Percentiles rank a stretch among this genome's conserved stretches.
Evolutionary conservation across 352 stramenopile species (phyloP).

Genomic region (Pythium brachiatum): DNA sequence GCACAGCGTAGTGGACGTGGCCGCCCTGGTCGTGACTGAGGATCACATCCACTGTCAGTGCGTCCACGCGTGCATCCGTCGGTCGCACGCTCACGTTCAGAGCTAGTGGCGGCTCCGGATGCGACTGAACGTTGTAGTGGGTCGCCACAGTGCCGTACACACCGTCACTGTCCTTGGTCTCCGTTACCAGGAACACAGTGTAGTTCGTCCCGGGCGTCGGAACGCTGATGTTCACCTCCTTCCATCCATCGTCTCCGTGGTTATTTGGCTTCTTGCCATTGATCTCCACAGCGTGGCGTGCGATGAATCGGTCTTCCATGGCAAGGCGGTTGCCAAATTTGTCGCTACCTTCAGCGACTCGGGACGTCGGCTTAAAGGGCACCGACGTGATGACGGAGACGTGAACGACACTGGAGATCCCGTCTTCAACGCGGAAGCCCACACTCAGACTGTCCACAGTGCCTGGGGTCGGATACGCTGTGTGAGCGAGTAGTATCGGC

Average conservation of each 20-base stretch:
- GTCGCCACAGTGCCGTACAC: constrained; percentile 71
- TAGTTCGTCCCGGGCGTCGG: constrained; percentile 56
- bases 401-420: constrained; percentile 47
- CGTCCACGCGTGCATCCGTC: constrained; percentile 63
- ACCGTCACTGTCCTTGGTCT: constrained; percentile 62
- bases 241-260: constrained; percentile 30
- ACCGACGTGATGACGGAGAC: constrained; percentile 47
- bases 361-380: constrained; percentile 32
- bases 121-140: constrained; percentile 49
- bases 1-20: constrained; percentile 63
- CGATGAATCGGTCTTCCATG: constrained; percentile 51
- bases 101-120: constrained; percentile 39
- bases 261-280: constrained; percentile 28
- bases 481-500: constrained; percentile 62
- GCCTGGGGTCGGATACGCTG: constrained; percentile 56
- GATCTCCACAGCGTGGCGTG: constrained; percentile 36
- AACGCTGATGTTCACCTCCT: constrained; percentile 53
- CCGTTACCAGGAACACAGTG: constrained; percentile 70
- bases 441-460: constrained; percentile 47
- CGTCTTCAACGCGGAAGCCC: constrained; percentile 58
- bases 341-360: constrained; percentile 44
- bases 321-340: constrained; percentile 66
- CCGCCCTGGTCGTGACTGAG: constrained; percentile 38
- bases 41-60: constrained; percentile 48
- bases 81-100: constrained; percentile 39